Evolutionary conservation across 1,139 yeast genomes (phyloP).

Genomic region (Zygosaccharomyces pseudobailii): DNA sequence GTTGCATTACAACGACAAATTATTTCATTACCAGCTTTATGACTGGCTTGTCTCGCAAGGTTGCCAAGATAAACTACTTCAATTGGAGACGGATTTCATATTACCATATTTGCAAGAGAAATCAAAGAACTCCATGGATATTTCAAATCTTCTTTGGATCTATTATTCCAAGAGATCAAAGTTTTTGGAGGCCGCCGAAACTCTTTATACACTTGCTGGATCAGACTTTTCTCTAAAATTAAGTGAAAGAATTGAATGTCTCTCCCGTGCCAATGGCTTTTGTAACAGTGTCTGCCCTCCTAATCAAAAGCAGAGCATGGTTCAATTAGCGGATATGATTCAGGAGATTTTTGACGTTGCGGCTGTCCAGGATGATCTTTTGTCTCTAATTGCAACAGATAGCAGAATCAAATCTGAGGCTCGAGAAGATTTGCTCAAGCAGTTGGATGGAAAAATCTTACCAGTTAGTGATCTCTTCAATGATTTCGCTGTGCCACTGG

Average conservation of each 20-base stretch:
- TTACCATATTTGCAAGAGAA: conserved; percentile 73
- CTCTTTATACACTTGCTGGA: conserved; percentile 66
- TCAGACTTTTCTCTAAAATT: conserved; percentile 68
- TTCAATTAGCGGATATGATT: conserved; percentile 61
- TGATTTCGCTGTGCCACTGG: conserved; percentile 80
- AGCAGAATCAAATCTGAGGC: conserved; percentile 42
- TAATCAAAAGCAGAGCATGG: conserved; percentile 68
- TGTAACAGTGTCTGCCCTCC: conserved; percentile 84
- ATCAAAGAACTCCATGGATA: conserved; percentile 58
- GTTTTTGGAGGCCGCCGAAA: conserved; percentile 77
- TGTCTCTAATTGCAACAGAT: conserved; percentile 57
- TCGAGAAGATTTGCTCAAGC: conserved; percentile 44
- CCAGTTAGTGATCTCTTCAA: conserved; percentile 78
- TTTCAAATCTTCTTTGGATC: conserved; percentile 83
- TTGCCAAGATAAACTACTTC: conserved; percentile 68
- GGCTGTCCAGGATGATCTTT: conserved; percentile 77
- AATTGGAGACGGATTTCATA: conserved; percentile 75
- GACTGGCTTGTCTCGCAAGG: conserved; percentile 88
- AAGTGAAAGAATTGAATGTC: conserved; percentile 74
- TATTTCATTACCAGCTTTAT: conserved; percentile 85
- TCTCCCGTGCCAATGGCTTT: conserved; percentile 90
- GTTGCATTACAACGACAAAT: conserved; percentile 67
- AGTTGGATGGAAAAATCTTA: conserved; percentile 60
- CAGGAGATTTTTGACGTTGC: conserved; percentile 86
- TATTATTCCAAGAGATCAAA: conserved; percentile 81